Evolutionary conservation across 2,329 filamentous ascomycete species (phyloP).

Genomic region (Plenodomus biglobosus): DNA sequence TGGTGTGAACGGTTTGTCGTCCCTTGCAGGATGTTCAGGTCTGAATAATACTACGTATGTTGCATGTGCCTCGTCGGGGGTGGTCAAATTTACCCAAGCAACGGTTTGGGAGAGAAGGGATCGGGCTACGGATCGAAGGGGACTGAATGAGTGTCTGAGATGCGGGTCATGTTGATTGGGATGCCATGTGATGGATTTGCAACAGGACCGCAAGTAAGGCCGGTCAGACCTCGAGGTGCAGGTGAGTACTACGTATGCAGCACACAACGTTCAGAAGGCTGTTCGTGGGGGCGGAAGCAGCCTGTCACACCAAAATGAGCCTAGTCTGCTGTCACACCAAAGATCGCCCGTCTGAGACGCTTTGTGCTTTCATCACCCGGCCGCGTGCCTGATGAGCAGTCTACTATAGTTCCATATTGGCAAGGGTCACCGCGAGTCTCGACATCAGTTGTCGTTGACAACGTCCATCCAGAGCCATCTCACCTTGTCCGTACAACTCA

Average conservation of each 20-base stretch:
- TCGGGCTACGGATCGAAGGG: background rate
- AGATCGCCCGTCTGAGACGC: background rate
- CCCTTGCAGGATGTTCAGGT: slow-evolving; percentile 8
- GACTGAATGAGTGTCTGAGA: background rate
- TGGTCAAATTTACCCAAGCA: slow-evolving; percentile 6
- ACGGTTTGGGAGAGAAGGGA: background rate
- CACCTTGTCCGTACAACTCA: too few species aligned
- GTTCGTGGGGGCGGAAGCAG: background rate
- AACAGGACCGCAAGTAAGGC: background rate
- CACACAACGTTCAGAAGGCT: too few species aligned
- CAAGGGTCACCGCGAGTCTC: background rate
- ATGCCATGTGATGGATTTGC: background rate
- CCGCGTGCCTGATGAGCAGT: background rate
- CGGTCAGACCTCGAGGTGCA: background rate
- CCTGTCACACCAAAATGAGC: background rate
- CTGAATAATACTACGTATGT: slow-evolving; percentile 5
- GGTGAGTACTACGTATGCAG: too few species aligned
- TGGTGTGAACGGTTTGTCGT: slow-evolving; percentile 3
- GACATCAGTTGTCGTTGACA: too few species aligned
- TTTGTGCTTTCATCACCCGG: background rate
- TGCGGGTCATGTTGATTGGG: background rate
- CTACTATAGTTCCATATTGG: background rate
- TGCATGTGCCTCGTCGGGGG: background rate
- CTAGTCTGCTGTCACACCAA: background rate
- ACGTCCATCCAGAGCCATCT: too few species aligned